A percentile compares a stretch with the other conserved stretches of the same genome.
phyloP scores from a whole-genome alignment of 1,284 basidiomycete species.

The Leccinum griseonigrum region DNA sequence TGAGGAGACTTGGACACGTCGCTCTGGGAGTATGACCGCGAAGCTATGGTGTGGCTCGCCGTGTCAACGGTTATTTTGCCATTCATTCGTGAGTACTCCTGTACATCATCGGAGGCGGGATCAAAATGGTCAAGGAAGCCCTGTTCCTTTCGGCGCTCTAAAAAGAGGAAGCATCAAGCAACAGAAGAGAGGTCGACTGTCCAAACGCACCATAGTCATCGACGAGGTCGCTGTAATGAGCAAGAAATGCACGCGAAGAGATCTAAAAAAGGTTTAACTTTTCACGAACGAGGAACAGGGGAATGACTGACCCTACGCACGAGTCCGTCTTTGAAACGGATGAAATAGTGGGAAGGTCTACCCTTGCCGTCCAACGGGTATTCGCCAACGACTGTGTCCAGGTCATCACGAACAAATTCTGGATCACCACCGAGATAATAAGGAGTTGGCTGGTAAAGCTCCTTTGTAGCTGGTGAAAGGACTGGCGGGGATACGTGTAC shows the following conservation, averaged over 20 bases:
- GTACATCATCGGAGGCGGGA: conserved; percentile 56
- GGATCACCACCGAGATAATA: conserved; percentile 34
- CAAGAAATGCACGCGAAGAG: conserved; percentile 37
- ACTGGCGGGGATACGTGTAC: conserved; percentile 29
- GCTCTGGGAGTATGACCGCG: conserved; percentile 10
- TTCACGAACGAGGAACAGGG: not conserved
- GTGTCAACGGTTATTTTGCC: conserved; percentile 30
- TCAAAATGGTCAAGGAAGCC: conserved; percentile 53
- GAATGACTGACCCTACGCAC: conserved; percentile 50
- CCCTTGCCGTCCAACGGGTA: conserved; percentile 35
- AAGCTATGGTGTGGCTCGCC: conserved; percentile 7
- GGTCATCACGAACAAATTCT: conserved; percentile 30
- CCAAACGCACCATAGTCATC: conserved; percentile 52
- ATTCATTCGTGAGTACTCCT: conserved; percentile 56
- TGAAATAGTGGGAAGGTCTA: conserved; percentile 53
- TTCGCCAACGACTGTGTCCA: conserved; percentile 61
- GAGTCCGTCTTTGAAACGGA: conserved; percentile 53
- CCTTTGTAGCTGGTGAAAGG: conserved; percentile 39
- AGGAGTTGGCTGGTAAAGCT: conserved; percentile 39
- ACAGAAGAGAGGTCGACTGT: conserved; percentile 4
- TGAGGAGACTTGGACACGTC: conserved; percentile 6
- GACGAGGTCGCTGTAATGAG: conserved; percentile 45
- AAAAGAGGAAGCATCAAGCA: conserved; percentile 4
- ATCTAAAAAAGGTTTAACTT: conserved; percentile 36
- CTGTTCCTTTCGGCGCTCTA: conserved; percentile 43